Evolutionary conservation across 208 protist species (phyloP).

Genomic region (Trichomonas vaginalis): DNA sequence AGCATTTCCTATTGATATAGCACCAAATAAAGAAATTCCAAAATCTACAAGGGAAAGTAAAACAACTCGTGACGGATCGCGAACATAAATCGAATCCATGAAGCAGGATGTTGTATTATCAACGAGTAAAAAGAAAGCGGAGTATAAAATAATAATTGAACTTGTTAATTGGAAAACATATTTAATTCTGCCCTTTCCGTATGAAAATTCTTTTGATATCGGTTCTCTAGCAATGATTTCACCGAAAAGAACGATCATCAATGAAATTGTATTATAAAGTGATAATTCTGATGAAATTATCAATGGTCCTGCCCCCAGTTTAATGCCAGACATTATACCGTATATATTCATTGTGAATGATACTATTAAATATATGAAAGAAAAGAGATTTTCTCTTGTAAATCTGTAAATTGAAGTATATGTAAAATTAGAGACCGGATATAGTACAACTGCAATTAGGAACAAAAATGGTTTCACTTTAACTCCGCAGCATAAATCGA

Average conservation of each 20-base stretch:
- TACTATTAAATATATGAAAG: not conserved
- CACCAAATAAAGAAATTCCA: not conserved
- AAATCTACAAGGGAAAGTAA: not conserved
- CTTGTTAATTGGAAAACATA: not conserved
- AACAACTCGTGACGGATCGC: not conserved
- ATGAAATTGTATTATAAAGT: not conserved
- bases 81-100: not conserved
- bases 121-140: not conserved
- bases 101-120: not conserved
- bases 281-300: not conserved
- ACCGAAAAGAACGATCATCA: not conserved
- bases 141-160: not conserved
- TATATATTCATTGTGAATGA: not conserved
- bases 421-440: not conserved
- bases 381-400: not conserved
- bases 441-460: not conserved
- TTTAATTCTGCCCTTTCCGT: not conserved
- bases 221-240: not conserved
- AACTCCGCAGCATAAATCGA: not conserved
- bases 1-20: not conserved
- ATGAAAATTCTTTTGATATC: not conserved
- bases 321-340: not conserved
- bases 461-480: not conserved
- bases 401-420: not conserved
- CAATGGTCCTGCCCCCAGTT: not conserved